Conservation (phyloP, 495 filamentous ascomycete genomes). For the Antarctomyces pellizariae region DNA sequence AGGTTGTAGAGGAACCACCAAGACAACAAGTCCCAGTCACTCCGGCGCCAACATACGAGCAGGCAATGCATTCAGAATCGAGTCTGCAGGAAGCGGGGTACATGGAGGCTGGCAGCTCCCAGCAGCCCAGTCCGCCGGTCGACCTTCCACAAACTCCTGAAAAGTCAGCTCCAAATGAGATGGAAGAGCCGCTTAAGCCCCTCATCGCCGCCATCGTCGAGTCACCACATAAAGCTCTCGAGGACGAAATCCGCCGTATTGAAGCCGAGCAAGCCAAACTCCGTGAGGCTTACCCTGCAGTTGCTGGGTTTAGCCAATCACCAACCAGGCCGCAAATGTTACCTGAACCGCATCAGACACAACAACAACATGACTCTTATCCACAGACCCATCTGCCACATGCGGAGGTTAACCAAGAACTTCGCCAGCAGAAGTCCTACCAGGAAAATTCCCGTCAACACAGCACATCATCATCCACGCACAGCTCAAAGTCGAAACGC, state of each 20-base stretch:
- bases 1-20: constrained; percentile 8
- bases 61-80: no score
- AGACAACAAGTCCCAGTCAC: constrained; percentile 7
- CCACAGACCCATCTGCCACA: constrained; percentile 10
- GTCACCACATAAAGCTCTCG: no score
- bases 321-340: constrained; percentile 2
- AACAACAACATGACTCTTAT: constrained; percentile 12
- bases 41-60: constrained; percentile 5
- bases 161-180: no score
- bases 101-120: constrained; percentile 2
- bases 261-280: constrained; percentile 7
- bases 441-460: constrained; percentile 4
- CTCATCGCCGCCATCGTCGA: no score
- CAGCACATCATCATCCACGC: neutral
- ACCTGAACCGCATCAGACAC: constrained; percentile 7
- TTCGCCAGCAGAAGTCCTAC: constrained; percentile 7
- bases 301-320: constrained; percentile 2
- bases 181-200: no score
- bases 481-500: constrained; percentile 4
- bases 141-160: no score
- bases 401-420: no score
- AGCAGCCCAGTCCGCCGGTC: no score
- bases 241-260: no score
- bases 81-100: neutral
- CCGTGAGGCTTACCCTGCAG: constrained; percentile 1